phyloP scores from a whole-genome alignment of 1,284 basidiomycete genomes.

The Ustilago crameri region DNA sequence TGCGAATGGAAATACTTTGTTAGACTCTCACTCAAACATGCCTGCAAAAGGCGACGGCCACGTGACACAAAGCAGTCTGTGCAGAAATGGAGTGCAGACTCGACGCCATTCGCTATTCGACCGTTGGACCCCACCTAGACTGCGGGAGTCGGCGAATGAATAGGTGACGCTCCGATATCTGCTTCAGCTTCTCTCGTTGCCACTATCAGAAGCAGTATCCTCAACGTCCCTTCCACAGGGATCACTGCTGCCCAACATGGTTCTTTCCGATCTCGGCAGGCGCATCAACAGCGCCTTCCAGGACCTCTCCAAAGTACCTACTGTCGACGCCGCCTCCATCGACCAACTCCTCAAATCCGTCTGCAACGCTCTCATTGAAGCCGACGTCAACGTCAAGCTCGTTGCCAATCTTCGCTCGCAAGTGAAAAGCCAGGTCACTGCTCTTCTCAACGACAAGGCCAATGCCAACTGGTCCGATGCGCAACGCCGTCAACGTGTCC shows the following conservation, averaged over 20 bases:
- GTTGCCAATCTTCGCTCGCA: constrained; percentile 87
- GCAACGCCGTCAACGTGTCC: constrained; percentile 63
- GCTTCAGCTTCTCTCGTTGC: not conserved
- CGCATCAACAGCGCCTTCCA: constrained; percentile 93
- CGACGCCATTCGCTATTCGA: not conserved
- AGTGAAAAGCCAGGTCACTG: constrained; percentile 78
- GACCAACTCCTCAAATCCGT: constrained; percentile 86
- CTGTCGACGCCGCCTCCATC: constrained; percentile 79
- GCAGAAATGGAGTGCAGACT: not conserved
- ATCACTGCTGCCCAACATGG: constrained; percentile 74
- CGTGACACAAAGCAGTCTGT: not conserved
- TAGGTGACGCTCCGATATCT: not conserved
- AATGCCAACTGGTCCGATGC: constrained; percentile 58
- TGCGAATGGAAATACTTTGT: no score
- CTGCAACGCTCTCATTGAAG: constrained; percentile 89
- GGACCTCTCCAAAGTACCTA: constrained; percentile 80
- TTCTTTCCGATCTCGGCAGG: constrained; percentile 92
- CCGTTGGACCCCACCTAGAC: not conserved
- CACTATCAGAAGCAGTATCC: not conserved
- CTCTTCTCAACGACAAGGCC: constrained; percentile 60
- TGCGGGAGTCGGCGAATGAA: not conserved
- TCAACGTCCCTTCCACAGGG: not conserved
- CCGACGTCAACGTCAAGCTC: constrained; percentile 98
- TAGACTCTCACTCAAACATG: no score
- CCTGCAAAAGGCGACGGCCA: no score